A percentile compares a stretch with the other conserved stretches of the same genome.
Conservation (phyloP, 1,139 yeast genomes). For the Ashbya aceris region DNA sequence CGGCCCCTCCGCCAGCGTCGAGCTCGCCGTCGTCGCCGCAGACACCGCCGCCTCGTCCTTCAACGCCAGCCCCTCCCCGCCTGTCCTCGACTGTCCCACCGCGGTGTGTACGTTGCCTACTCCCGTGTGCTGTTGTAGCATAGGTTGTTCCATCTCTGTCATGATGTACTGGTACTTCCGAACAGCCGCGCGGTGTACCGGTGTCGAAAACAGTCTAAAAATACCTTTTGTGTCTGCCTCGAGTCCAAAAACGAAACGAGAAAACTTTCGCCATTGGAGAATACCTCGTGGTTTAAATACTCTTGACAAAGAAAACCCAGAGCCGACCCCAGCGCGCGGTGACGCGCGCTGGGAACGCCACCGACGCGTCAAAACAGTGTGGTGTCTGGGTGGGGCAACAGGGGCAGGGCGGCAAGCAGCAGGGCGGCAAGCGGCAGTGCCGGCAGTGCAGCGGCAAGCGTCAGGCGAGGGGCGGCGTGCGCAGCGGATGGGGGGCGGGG, state of each 20-base stretch:
- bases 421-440: slow-evolving; percentile 22
- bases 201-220: slow-evolving; percentile 4
- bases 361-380: slow-evolving; percentile 3
- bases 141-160: slow-evolving; percentile 5
- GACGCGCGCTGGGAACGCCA: slow-evolving; percentile 4
- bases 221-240: slow-evolving; percentile 4
- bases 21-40: slow-evolving; percentile 4
- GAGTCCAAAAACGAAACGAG: slow-evolving; percentile 3
- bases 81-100: slow-evolving; percentile 1
- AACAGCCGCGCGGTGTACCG: slow-evolving; percentile 4
- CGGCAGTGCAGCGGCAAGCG: slow-evolving; percentile 17
- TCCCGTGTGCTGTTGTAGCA: slow-evolving; percentile 3
- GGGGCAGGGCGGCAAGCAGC: background rate
- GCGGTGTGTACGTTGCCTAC: background rate
- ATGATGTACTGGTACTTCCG: slow-evolving; percentile 3
- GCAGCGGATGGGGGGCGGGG: background rate
- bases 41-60: slow-evolving; percentile 1
- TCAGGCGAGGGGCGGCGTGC: slow-evolving; percentile 1
- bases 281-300: slow-evolving; percentile 4
- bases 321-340: slow-evolving; percentile 3
- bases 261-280: slow-evolving; percentile 4
- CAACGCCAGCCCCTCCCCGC: slow-evolving; percentile 2
- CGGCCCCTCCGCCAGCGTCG: slow-evolving; percentile 5
- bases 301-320: slow-evolving; percentile 5
- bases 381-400: slow-evolving; percentile 2